Evolutionary conservation across 225 moss, liverwort and hornwort species (phyloP), one percentile per base, ranked within the genome.

Genomic region (Neckera pumila): DNA sequence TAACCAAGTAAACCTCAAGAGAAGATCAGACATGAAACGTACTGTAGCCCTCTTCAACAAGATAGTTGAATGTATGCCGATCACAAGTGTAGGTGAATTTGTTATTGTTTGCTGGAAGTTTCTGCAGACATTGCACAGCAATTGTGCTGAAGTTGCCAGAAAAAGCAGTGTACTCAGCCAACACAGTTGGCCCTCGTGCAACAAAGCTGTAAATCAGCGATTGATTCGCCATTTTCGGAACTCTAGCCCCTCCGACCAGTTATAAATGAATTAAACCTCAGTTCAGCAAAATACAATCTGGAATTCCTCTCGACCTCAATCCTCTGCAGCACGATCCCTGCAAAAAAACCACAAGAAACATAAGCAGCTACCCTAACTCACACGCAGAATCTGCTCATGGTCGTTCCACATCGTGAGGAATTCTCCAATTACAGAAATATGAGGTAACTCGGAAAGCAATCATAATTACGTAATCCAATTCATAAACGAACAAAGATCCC

Each of bases 41-140:
- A 95, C 94, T 95, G 82, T 86, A 95, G 73, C 94, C 94, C 76
- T 95, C 94, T 79, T 95, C 94, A 90, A 95, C 94, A 88, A 95
- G 93, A 64, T 95, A 95, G 91, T 95, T 95, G 90, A 95, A 95
- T 16, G 94, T 95, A 40, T 95, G 94, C 49, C 93, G 92, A 83
- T 95, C 94, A 86, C 94, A 95, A 8, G 93, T 95, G 40, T 95
- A 95, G 9, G 94, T 95, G 79, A 95, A 95, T 86, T 95, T 95
- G 88, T 95, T 95, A 76, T 95, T 95, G 91, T 93, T 95, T 34
- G 89, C 86, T 54, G 94, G 94, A 59, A 95, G 94, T 78, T 95
- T 95, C 94, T 95, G 94, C 64, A 95, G 86, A 82, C 94, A 95
- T 81, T 95, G 94, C 84, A 95, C 93, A 71, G 94, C 94, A 70